Percentiles rank a stretch among this genome's conserved stretches.
phyloP scores from a whole-genome alignment of 2,329 filamentous ascomycete species.

The Pseudodiploospora longispora region DNA sequence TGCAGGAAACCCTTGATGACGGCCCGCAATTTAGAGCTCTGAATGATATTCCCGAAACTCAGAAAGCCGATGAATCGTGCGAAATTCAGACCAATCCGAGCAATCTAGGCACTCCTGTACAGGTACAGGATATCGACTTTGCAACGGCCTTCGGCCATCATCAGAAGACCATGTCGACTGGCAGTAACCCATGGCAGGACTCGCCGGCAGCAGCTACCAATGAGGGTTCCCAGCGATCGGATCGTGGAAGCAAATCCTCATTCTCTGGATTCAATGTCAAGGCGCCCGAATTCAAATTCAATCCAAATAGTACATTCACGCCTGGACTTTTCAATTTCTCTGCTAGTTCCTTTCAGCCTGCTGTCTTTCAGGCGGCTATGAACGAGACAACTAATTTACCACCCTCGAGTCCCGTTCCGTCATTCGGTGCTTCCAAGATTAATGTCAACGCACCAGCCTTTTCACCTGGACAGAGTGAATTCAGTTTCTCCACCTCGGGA shows the following conservation, averaged over 20 bases:
- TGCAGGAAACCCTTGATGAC: constrained; percentile 29
- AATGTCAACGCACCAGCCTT: constrained; percentile 66
- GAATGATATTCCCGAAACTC: constrained; percentile 31
- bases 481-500: constrained; percentile 59
- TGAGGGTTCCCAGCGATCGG: constrained; percentile 24
- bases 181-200: constrained; percentile 58
- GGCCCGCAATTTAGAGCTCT: constrained; percentile 32
- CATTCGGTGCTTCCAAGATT: constrained; percentile 42
- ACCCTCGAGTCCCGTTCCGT: constrained; percentile 20
- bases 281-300: constrained; percentile 83
- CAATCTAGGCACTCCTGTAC: constrained; percentile 57
- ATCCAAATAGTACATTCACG: constrained; percentile 44
- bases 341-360: constrained; percentile 38
- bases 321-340: constrained; percentile 44
- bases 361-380: constrained; percentile 30
- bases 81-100: constrained; percentile 70
- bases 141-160: constrained; percentile 38
- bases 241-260: constrained; percentile 61
- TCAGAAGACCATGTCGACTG: constrained; percentile 45
- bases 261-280: constrained; percentile 79
- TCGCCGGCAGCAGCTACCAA: constrained; percentile 31
- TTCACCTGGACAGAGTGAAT: constrained; percentile 56
- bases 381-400: constrained; percentile 4
- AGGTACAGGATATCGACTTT: constrained; percentile 34
- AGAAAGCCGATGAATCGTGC: constrained; percentile 45